These are phyloP conservation scores for Jasminum sambac DNA, from an alignment of 257 asterid species.

Conservation along the genomic window DNA sequence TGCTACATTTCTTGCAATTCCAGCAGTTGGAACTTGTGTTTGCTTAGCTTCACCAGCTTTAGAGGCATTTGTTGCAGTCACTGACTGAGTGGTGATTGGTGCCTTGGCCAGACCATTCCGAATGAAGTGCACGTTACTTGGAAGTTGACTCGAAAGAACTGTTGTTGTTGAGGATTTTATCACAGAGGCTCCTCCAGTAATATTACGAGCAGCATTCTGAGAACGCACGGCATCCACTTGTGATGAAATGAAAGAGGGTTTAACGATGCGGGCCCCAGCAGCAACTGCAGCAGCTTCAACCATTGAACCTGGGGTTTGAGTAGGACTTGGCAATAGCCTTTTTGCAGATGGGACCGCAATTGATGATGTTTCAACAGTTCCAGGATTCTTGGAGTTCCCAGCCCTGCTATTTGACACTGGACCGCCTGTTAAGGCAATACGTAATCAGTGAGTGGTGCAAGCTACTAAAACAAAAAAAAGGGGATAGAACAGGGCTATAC, in stretches of 20 bases:
- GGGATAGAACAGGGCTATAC: not conserved
- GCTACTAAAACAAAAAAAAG: not conserved
- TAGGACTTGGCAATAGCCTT: slow-evolving; percentile 38
- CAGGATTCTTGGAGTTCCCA: slow-evolving; percentile 23
- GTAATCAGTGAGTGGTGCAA: slow-evolving; percentile 13
- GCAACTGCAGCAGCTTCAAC: slow-evolving; percentile 83
- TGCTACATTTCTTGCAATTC: slow-evolving; percentile 27
- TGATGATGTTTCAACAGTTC: slow-evolving; percentile 32
- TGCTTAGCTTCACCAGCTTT: slow-evolving; percentile 39
- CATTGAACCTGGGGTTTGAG: slow-evolving; percentile 52
- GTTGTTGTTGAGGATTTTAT: slow-evolving; percentile 45
- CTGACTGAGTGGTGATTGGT: slow-evolving; percentile 41
- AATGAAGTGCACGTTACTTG: slow-evolving; percentile 80
- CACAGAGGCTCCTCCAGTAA: slow-evolving; percentile 50
- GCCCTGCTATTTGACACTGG: slow-evolving; percentile 29
- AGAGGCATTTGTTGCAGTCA: slow-evolving; percentile 39
- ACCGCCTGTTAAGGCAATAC: slow-evolving; percentile 21
- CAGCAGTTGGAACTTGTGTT: slow-evolving; percentile 29
- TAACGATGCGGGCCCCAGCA: slow-evolving; percentile 81
- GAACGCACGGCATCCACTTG: slow-evolving; percentile 60
- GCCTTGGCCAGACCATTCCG: slow-evolving; percentile 59
- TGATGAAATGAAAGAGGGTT: slow-evolving; percentile 62
- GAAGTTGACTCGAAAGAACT: slow-evolving; percentile 51
- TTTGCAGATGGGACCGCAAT: slow-evolving; percentile 27
- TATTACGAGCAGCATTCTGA: slow-evolving; percentile 60